A percentile compares a stretch with the other conserved stretches of the same genome.
Evolutionary conservation across 352 stramenopile genomes (phyloP).

Genomic region (Halophytophthora batemanensis): DNA sequence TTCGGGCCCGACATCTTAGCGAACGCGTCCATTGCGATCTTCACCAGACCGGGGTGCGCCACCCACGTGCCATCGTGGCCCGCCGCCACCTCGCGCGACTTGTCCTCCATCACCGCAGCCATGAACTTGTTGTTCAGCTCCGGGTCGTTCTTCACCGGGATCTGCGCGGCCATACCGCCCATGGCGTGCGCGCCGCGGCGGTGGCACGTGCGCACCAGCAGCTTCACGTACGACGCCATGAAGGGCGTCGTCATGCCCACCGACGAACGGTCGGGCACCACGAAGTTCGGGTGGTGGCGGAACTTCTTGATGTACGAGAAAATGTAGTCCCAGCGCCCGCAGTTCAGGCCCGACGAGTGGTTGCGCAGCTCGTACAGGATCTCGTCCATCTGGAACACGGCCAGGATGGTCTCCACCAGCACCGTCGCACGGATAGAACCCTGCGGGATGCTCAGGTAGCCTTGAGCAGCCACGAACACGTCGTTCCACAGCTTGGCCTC

Average conservation of each 20-base stretch:
- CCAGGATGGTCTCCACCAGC: slow-evolving; percentile 96
- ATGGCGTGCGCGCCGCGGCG: slow-evolving; percentile 94
- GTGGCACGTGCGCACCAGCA: slow-evolving; percentile 95
- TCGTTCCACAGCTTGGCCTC: slow-evolving; percentile 97
- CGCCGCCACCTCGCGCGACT: slow-evolving; percentile 86
- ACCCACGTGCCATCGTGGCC: slow-evolving; percentile 97
- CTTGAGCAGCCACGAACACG: slow-evolving; percentile 93
- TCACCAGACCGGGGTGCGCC: slow-evolving; percentile 93
- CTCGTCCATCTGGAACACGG: slow-evolving; percentile 97
- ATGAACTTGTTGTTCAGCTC: slow-evolving; percentile 89
- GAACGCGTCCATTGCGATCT: slow-evolving; percentile 92
- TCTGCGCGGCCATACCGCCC: slow-evolving; percentile 97
- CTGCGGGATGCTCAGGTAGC: slow-evolving; percentile 88
- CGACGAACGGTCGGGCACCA: slow-evolving; percentile 90
- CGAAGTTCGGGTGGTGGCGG: slow-evolving; percentile 88
- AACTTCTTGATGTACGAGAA: slow-evolving; percentile 98
- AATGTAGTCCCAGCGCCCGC: slow-evolving; percentile 97
- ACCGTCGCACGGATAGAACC: slow-evolving; percentile 92
- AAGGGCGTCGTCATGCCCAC: slow-evolving; percentile 94
- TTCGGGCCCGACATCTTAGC: slow-evolving; percentile 92
- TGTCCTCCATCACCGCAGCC: slow-evolving; percentile 88
- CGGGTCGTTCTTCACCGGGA: slow-evolving; percentile 93
- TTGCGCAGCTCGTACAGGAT: slow-evolving; percentile 94
- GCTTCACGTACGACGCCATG: slow-evolving; percentile 94
- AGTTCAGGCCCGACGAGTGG: slow-evolving; percentile 96